Base-by-base conservation (phyloP, 2,329 filamentous ascomycete species). In the Delphinella strobiligena region DNA sequence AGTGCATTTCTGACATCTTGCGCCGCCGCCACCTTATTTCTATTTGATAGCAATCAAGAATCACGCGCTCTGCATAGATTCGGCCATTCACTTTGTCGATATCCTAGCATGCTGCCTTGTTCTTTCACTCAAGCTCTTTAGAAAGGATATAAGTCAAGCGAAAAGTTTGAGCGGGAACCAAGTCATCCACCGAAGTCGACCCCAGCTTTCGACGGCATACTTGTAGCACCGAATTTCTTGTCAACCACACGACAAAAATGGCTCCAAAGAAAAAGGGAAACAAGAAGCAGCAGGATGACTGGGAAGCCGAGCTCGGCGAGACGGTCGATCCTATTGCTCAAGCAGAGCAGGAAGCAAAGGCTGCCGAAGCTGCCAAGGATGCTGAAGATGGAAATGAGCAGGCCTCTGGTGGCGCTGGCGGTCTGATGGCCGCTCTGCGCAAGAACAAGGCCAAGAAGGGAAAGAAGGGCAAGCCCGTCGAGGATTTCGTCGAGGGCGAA, bases 261-360 rank as follows among this genome's bases (percentile, higher is more conserved):
- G 68, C 88, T 56, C 88, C 88, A 47, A 95, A 95, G 71, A 93
- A 91, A 74, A 95, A 94, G 75, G 82, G 80, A 60, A 82, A 80
- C 65, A 93, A 89, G 72, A 80, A 79, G 62, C 76, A 71, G 58
- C 76, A 83, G 58, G 85, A 94, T 56, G 86, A 95, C 71, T 95
- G 89, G 89, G 91, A 96, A 63, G 79, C 83, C 41, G 87, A 94
- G 48, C 71, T 95, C 40, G 88, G 87, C 54, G 89, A 95, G 67
- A 68, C 71, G 45, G 72, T 78, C 54, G 74, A 75, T 48, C 78
- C 82, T 5, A 67, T 72, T 40, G 68, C 71, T 37, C 65, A 74
- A 45, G 63, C 64, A 31, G 55, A 58, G 32, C 51, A 61, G 38
- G 60, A 63, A 43, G 63, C 62, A 34, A 61, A 68, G 43, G 58